Evolutionary conservation across 441 rosid species (phyloP), one percentile per base, ranked within the genome.

Genomic region (Gossypium gossypioides): DNA sequence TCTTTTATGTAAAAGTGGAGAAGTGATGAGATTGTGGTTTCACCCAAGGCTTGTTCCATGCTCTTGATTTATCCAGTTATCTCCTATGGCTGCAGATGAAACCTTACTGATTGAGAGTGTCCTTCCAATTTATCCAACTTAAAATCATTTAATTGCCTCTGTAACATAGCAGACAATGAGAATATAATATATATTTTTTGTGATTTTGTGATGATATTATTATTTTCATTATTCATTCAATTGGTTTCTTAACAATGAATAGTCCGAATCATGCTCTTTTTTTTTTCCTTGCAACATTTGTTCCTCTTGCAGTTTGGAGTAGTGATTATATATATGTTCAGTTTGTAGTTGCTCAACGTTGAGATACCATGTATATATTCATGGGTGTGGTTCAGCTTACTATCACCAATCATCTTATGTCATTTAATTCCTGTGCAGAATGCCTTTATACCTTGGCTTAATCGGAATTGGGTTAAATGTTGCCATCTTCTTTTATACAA

Each of bases 361-460:
- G 68, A 71, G 65, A 57, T 70, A 63, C 6, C 56, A 37, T 42
- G 7, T 46, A 40, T 25, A 18, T 34, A 2, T 57, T 64, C 16
- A 37, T 51, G 19, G 5, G 15, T 15, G 66, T 58, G 59, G 12
- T 72, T 72, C 37, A 70, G 57, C 71, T 58, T 52, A 68, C 59
- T 50, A 16, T 63, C 42, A 69, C 69, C 63, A 42, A 21, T 42
- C 13, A 46, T 66, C 64, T 68, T 64, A 40, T 9, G 19, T 52
- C 52, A 62, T 74, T 64, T 60, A 27, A n/a, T 75, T 52, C 42
- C 51, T 32, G 25, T 83, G 78, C 89, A 95, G 97, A 88, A 81
- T 86, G 85, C 97, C 99, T 57, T 84, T 92, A 37, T 92, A 86
- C 77, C 74, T 92, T 52, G 99, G 99, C 77, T 77, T 91, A 87